These are phyloP conservation scores for Aspergillus sp. DNA, from an alignment of 2,329 filamentous ascomycete genomes.

Conservation along the genomic window DNA sequence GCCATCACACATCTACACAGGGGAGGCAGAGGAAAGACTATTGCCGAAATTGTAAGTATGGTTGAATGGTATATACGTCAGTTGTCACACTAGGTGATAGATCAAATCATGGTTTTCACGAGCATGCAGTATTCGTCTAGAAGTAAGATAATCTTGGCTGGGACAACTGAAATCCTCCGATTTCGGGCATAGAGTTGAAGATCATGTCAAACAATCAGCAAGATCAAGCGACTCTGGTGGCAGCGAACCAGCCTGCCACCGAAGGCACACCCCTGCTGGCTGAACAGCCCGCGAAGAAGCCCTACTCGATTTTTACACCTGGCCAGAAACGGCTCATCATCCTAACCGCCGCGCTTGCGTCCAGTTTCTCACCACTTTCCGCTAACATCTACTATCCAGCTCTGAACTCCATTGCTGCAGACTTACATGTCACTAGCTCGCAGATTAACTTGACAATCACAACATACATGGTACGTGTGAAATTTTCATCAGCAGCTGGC, in stretches of 20 bases:
- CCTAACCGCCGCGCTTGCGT: constrained; percentile 41
- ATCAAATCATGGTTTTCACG: too few relatives aligned
- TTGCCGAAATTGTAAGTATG: constrained; percentile 19
- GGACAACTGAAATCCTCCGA: too few relatives aligned
- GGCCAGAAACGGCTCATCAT: constrained; percentile 41
- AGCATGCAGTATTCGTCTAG: too few relatives aligned
- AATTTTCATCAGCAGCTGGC: not conserved
- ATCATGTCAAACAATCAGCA: too few relatives aligned
- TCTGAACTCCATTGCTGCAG: constrained; percentile 35
- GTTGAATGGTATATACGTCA: not conserved
- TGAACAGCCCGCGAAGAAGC: not conserved
- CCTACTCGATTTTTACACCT: constrained; percentile 37
- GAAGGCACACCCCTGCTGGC: constrained; percentile 25
- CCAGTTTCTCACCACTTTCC: constrained; percentile 46
- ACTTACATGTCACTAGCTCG: constrained; percentile 30
- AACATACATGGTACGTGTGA: constrained; percentile 34
- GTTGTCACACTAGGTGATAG: not conserved
- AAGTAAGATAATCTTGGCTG: too few relatives aligned
- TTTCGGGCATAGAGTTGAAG: too few relatives aligned
- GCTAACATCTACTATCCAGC: constrained; percentile 50
- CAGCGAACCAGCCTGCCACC: not conserved
- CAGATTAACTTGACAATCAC: constrained; percentile 34
- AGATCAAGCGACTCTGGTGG: too few relatives aligned
- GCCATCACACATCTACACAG: constrained; percentile 33
- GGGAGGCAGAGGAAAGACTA: constrained; percentile 11